Evolutionary conservation across 805 yeast species (phyloP), one percentile per base, ranked within the genome.

Genomic region (Ogataea naganishii): DNA sequence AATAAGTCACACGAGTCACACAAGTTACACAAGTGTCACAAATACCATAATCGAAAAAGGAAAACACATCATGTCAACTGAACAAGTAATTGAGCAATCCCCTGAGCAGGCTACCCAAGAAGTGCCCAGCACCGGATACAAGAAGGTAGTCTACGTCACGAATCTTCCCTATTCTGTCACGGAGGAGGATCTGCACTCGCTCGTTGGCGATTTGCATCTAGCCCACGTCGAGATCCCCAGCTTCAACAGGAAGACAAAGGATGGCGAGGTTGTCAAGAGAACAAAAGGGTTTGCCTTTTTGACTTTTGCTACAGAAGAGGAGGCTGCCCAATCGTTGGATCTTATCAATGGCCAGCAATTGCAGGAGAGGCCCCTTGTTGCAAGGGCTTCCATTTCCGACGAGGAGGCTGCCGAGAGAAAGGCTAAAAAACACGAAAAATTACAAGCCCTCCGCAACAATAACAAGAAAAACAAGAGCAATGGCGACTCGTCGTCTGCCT

Each of bases 281-380:
- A 47, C 54, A 5, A 47, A 46, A 33, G 60, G 61, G 26, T 48
- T 42, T 38, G 74, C 66, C 2, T 72, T 79, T 47, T 71, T 75
- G 39, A 69, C 69, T 39, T 74, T 78, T 40, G 63, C 71, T 29
- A 58, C 66, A 35, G 72, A 75, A 40, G 80, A 70, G 29, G 64
- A 66, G 26, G 94, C 84, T 46, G 57, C 68, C 46, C 60, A 64
- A 49, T 95, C 94, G n/a, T 72, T 52, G 18, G 41, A 35, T n/a
- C 39, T 44, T 14, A 44, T 50, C 20, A 42, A 44, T 13, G 57
- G 53, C 20, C 46, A 50, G 33, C 40, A 35, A 10, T 46, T 57
- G 18, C 46, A 48, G 6, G 60, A 51, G n/a, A 45, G 60, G 34
- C 54, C 60, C 32, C 61, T 76, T 30, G 65, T 62, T 36, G 66